Conservation (phyloP, 257 asterid species). For the Gentiana dahurica region DNA sequence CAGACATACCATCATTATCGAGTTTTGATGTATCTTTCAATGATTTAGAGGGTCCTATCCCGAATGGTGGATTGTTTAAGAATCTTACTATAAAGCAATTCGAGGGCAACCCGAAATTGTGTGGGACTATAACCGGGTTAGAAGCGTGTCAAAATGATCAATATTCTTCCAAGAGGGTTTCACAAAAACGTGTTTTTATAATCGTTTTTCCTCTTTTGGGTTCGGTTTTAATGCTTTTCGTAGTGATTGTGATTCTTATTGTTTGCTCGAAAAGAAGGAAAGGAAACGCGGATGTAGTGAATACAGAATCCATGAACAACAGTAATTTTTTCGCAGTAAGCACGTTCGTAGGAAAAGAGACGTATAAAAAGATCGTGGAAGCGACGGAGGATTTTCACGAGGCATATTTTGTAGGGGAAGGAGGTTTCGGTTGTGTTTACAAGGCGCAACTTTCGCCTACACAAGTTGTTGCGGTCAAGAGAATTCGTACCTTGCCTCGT, state of each 20-base stretch:
- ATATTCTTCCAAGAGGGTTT: background rate
- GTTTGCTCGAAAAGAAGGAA: background rate
- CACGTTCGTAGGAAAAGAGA: conserved; percentile 20
- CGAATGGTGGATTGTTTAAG: conserved; percentile 18
- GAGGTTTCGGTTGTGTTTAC: conserved; percentile 22
- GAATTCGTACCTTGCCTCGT: background rate
- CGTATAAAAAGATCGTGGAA: conserved; percentile 17
- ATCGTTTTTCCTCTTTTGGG: conserved; percentile 10
- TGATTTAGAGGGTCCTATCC: conserved; percentile 33
- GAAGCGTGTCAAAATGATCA: conserved; percentile 13
- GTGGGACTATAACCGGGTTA: conserved; percentile 23
- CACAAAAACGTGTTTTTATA: background rate
- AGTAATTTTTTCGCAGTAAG: conserved; percentile 11
- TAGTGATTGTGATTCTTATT: conserved; percentile 5
- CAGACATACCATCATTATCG: conserved; percentile 6
- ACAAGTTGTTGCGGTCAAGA: conserved; percentile 5
- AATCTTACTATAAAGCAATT: conserved; percentile 15
- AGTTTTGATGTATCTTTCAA: conserved; percentile 25
- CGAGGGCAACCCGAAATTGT: conserved; percentile 22
- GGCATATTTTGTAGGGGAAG: conserved; percentile 15
- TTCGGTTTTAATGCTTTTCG: conserved; percentile 9
- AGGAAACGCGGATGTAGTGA: background rate
- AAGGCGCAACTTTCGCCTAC: conserved; percentile 13
- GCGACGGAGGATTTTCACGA: conserved; percentile 19
- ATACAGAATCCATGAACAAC: background rate